phyloP scores from a whole-genome alignment of 345 rosid species.

The Citrus trifoliata region DNA sequence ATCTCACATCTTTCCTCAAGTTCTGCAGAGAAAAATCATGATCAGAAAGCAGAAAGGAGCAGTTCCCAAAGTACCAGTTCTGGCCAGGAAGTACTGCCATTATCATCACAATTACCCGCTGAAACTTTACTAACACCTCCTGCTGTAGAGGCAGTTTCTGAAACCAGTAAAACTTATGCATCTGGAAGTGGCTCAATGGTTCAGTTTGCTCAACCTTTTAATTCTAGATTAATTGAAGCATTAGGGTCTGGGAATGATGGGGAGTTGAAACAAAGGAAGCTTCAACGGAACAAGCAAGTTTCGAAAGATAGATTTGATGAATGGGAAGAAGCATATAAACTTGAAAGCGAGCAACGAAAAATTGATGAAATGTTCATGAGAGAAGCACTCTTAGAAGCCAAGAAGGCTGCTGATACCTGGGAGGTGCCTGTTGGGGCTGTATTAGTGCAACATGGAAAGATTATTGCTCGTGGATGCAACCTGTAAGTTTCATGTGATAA shows the following conservation, averaged over 20 bases:
- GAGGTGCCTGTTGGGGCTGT: slow-evolving; percentile 99
- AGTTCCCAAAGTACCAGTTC: slow-evolving; percentile 24
- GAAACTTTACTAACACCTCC: slow-evolving; percentile 29
- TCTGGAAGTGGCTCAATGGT: slow-evolving; percentile 38
- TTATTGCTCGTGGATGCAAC: slow-evolving; percentile 89
- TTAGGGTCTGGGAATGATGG: slow-evolving; percentile 35
- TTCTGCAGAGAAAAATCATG: slow-evolving; percentile 32
- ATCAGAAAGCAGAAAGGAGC: slow-evolving; percentile 27
- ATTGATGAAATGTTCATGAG: slow-evolving; percentile 88
- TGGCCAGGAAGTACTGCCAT: slow-evolving; percentile 28
- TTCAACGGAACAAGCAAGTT: slow-evolving; percentile 72
- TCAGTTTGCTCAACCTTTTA: slow-evolving; percentile 34
- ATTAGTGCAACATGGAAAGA: slow-evolving; percentile 82
- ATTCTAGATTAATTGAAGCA: slow-evolving; percentile 36
- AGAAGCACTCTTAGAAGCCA: slow-evolving; percentile 90
- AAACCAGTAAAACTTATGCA: slow-evolving; percentile 27
- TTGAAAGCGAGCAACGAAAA: slow-evolving; percentile 66
- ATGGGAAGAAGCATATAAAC: slow-evolving; percentile 90
- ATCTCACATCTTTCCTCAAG: slow-evolving; percentile 39
- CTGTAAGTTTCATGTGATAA: slow-evolving; percentile 53
- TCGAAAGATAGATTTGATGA: slow-evolving; percentile 78
- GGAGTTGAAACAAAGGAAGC: slow-evolving; percentile 54
- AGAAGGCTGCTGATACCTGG: slow-evolving; percentile 94
- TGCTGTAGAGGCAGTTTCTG: slow-evolving; percentile 33
- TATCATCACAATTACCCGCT: slow-evolving; percentile 35